Evolutionary conservation across 495 filamentous ascomycete genomes (phyloP).

Genomic region (Penicillium dipodomyicola): DNA sequence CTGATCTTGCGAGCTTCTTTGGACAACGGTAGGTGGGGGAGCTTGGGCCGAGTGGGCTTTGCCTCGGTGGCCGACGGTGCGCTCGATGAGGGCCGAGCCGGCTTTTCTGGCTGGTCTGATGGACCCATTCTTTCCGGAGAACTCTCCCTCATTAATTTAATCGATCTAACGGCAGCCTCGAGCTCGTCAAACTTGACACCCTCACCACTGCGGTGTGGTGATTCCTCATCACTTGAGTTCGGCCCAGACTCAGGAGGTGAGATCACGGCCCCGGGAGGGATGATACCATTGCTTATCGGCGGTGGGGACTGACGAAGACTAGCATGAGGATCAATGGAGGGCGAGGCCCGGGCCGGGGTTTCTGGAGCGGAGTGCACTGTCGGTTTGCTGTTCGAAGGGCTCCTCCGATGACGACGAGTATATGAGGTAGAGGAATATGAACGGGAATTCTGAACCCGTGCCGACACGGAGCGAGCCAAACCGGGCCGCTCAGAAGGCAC

Average conservation of each 20-base stretch:
- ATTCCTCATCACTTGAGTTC: slow-evolving; percentile 82
- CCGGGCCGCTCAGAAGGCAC: slow-evolving; percentile 42
- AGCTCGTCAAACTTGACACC: slow-evolving; percentile 71
- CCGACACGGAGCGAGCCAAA: slow-evolving; percentile 34
- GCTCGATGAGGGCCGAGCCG: slow-evolving; percentile 33
- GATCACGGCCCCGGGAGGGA: slow-evolving; percentile 77
- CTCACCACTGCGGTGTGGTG: slow-evolving; percentile 50
- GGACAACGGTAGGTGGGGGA: slow-evolving; percentile 42
- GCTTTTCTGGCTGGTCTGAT: slow-evolving; percentile 36
- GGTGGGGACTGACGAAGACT: slow-evolving; percentile 77
- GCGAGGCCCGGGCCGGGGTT: slow-evolving; percentile 39
- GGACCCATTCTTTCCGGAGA: slow-evolving; percentile 56
- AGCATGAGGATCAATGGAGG: slow-evolving; percentile 51
- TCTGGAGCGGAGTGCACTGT: slow-evolving; percentile 29
- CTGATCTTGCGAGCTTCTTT: slow-evolving; percentile 63
- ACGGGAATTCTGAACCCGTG: slow-evolving; percentile 60
- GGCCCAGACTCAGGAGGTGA: slow-evolving; percentile 82
- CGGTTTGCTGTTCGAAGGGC: slow-evolving; percentile 52
- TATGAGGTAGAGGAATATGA: slow-evolving; percentile 78
- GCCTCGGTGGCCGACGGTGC: slow-evolving; percentile 8
- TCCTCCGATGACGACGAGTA: slow-evolving; percentile 64
- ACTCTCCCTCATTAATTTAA: slow-evolving; percentile 62
- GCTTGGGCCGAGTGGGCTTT: slow-evolving; percentile 13
- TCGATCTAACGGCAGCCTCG: slow-evolving; percentile 76
- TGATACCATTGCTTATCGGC: slow-evolving; percentile 64